Base-by-base conservation (phyloP, 805 yeast genomes). In the Yueomyces sinensis region DNA sequence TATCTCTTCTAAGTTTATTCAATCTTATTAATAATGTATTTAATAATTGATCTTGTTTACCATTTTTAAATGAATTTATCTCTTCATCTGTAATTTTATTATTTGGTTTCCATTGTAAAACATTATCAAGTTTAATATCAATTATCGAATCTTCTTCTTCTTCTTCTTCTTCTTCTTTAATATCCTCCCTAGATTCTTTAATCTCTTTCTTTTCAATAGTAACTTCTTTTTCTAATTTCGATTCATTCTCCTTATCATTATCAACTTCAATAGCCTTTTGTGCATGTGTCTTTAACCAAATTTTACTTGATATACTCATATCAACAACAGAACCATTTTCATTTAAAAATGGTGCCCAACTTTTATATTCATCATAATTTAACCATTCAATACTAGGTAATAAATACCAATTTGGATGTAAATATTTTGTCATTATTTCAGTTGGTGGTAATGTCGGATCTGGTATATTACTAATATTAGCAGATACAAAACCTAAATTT, bases 371-470 rank as follows among this genome's bases (percentile, higher is more conserved):
- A 29, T 62, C 66, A 37, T 65, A 67, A 34, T 68, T 66, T 17
- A 80, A 54, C 87, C 89, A 81, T 32, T 66, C 66, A 2, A 82
- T 67, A 4, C 76, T 64, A 9, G 84, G 76, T 33, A 81, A 53
- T 5, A 74, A 68, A 39, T 68, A 67, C 79, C 80, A 74, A 40
- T 72, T 71, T 20, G 78, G 79, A 51, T 74, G 79, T 38, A 72
- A 52, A 43, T 70, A 68, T 34, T 64, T 66, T 29, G 63, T 57
- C 46, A 77, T 54, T 34, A 78, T 63, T 43, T 74, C 76, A 1
- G 72, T 63, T 2, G 75, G 70, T 4, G 68, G 65, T 20, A 63
- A 39, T 4, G 68, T 61, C 3, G 73, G 74, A 45, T 65, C 70
- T 7, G 74, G 74, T 14, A 67, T 52, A 29, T 62, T 58, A 32